Evolutionary conservation across 129 eudicot species (phyloP), one percentile per base, ranked within the genome.

Genomic region (Centaurea solstitialis): DNA sequence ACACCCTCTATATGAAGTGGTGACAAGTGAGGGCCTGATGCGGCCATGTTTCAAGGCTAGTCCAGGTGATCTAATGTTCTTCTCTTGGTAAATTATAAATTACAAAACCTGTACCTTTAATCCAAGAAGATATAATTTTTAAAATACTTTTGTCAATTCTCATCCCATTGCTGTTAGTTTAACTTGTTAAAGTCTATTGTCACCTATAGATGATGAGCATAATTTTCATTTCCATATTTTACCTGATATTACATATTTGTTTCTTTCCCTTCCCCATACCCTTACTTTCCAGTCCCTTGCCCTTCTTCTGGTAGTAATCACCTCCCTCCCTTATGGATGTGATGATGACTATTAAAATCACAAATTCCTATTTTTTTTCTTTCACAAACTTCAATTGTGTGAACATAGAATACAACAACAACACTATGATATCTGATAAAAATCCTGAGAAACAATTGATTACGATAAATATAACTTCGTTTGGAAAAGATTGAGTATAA

Each of bases 1-100:
- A 41, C 99, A 94, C 81, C 99, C 99, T 61, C 79, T 94, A 86
- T 94, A 94, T 83, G 97, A 94, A 86, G 94, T 94, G 80, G 99
- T 94, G 86, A 94, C 99, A 38, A 90, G 79, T 53, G 99, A 92
- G 79, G 99, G 99, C 71, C 87, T 94, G 66, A 92, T 94, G 99
- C 91, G 97, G 20, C 99, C 97, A 41, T 94, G 94, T 80, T 92
- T 94, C 57, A 92, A 94, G 88, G 94, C 97, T 73, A 75, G 70
- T 70, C 88, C 96, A 89, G 99, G 99, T 92, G 74, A 53, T 76
- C 68, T 28, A 41, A 72, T 50, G 18, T 6, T 69, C 9, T 37
- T 21, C 65, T 30, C 64, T 62, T n/a, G n/a, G n/a, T n/a, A n/a
- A n/a, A n/a, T n/a, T n/a, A n/a, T n/a, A n/a, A n/a, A n/a, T n/a